Percentiles rank a stretch among this genome's conserved stretches.
Evolutionary conservation across 345 rosid species (phyloP).

Genomic region (Populus davidiana): DNA sequence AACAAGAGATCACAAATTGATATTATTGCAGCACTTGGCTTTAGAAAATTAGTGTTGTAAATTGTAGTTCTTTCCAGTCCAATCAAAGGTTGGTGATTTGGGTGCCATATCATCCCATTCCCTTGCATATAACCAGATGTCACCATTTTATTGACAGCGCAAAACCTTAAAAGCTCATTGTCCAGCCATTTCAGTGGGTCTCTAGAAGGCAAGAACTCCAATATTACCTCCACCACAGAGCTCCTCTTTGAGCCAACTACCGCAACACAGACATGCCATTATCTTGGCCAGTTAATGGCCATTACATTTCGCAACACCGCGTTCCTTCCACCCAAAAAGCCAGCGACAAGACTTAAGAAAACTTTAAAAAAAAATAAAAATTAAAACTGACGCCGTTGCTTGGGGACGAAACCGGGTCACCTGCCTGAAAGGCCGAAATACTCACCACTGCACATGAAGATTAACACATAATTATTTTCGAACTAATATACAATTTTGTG

Average conservation of each 20-base stretch:
- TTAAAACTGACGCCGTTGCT: conserved; percentile 53
- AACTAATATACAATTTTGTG: too few relatives aligned
- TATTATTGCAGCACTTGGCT: conserved; percentile 19
- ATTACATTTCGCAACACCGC: not conserved
- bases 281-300: too few relatives aligned
- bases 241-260: conserved; percentile 12
- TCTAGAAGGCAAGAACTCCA: conserved; percentile 20
- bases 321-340: too few relatives aligned
- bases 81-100: conserved; percentile 8
- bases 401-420: conserved; percentile 95
- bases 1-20: conserved; percentile 1
- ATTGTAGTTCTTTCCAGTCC: not conserved
- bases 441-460: conserved; percentile 42
- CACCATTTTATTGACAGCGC: conserved; percentile 1
- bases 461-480: too few relatives aligned
- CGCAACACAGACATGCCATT: not conserved
- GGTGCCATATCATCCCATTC: not conserved
- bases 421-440: conserved; percentile 87
- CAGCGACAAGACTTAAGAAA: not conserved
- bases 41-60: not conserved
- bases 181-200: conserved; percentile 13
- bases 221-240: too few relatives aligned
- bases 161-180: not conserved
- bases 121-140: conserved; percentile 15
- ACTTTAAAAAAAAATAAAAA: not conserved